Evolutionary conservation across 1,284 basidiomycete genomes (phyloP).

Genomic region (Cerioporus squamosus): DNA sequence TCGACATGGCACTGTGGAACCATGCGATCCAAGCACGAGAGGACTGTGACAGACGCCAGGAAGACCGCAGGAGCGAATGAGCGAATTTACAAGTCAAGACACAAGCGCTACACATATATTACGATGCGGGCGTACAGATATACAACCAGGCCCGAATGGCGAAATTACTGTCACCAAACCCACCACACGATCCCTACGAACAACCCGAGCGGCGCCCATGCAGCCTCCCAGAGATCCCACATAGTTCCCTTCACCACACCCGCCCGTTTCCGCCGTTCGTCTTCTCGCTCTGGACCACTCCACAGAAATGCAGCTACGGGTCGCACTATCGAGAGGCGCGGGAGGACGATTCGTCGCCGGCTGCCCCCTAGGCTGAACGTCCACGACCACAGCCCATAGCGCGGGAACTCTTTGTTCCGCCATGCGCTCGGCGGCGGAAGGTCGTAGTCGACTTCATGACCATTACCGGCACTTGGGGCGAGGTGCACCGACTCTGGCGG

Average conservation of each 20-base stretch:
- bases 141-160: no score
- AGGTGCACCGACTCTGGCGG: constrained; percentile 13
- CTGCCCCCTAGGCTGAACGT: constrained; percentile 33
- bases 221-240: constrained; percentile 38
- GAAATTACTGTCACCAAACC: constrained; percentile 20
- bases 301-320: constrained; percentile 16
- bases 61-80: background rate
- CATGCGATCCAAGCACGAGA: constrained; percentile 34
- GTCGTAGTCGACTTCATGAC: constrained; percentile 13
- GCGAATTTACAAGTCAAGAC: background rate
- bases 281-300: constrained; percentile 7
- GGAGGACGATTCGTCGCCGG: constrained; percentile 33
- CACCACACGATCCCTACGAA: constrained; percentile 33
- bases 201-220: constrained; percentile 40
- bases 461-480: background rate
- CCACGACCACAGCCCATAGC: constrained; percentile 24
- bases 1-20: constrained; percentile 53
- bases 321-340: constrained; percentile 2
- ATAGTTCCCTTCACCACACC: constrained; percentile 37
- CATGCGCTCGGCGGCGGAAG: constrained; percentile 25
- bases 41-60: background rate
- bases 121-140: no score
- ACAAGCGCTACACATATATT: no score
- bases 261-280: constrained; percentile 16
- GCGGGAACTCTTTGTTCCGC: constrained; percentile 18